Base-by-base conservation (phyloP, 805 yeast species). In the Wickerhamiella hasegawae region DNA sequence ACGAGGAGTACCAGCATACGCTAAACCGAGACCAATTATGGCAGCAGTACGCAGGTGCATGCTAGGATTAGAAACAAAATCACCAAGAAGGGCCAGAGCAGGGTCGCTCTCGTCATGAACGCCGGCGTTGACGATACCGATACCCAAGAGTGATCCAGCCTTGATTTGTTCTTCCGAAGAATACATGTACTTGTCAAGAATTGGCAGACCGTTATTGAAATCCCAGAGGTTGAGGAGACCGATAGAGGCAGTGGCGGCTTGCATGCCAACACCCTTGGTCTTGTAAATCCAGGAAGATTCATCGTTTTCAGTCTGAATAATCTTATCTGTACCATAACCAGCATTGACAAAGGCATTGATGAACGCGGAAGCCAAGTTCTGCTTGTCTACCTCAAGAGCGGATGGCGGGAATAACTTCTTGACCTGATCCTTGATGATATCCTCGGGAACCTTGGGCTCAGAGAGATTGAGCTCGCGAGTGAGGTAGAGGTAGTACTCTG, bases 61-160 rank as follows among this genome's bases (percentile, higher is more conserved):
- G 44, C 72, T 73, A 6, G 73, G 57, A 46, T 73, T 79, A 33
- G 69, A 65, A 20, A 81, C 76, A 49, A 79, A 81, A 43, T 87
- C 97, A 6, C 52, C 83, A 43, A 90, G 67, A 45, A 90, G 61
- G 20, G 93, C 74, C 41, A 82, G 65, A 5, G 96, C 87, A 1
- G 96, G 87, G 44, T 84, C 97, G 29, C 85, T 82, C 42, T 87
- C 98, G 53, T 87, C 95, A 58, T 82, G 94, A 37, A 90, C 87
- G 58, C 93, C 92, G 17, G 92, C 68, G 20, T 93, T 81, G 4
- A 83, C 76, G 32, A 90, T 69, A 56, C 97, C 98, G 57, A 83
- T 82, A 56, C 97, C 99, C 45, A 90, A 67, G 39, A 90, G 65
- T 4, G 98, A 94, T 59, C 99, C 99, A 5, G 97, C 95, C 60